A percentile compares a stretch with the other conserved stretches of the same genome.
These are phyloP conservation scores for Sporisorium sorghi DNA, from an alignment of 1,284 basidiomycete species.

Conservation along the genomic window DNA sequence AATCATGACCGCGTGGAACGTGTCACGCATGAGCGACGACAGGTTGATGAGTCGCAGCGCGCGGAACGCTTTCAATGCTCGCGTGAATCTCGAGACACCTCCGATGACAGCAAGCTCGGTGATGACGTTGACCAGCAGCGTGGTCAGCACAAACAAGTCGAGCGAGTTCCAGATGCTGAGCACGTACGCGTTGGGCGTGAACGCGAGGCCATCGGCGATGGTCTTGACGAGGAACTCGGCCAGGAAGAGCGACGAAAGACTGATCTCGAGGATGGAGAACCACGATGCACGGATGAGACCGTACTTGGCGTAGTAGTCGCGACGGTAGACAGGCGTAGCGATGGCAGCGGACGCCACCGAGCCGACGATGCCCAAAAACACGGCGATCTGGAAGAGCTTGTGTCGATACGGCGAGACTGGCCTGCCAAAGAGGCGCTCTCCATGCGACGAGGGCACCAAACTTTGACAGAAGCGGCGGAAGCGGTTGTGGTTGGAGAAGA, in stretches of 20 bases:
- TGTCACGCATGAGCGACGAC: conserved; percentile 78
- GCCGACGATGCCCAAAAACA: conserved; percentile 83
- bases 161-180: conserved; percentile 91
- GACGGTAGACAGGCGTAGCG: conserved; percentile 87
- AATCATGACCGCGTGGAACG: conserved; percentile 90
- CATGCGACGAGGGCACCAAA: conserved; percentile 83
- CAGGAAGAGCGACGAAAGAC: conserved; percentile 81
- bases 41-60: conserved; percentile 88
- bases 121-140: conserved; percentile 83
- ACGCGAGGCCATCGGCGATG: conserved; percentile 85
- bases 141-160: conserved; percentile 86
- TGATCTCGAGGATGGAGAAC: conserved; percentile 86
- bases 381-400: conserved; percentile 79
- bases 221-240: conserved; percentile 90
- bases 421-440: conserved; percentile 77
- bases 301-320: conserved; percentile 76
- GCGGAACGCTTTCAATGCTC: conserved; percentile 88
- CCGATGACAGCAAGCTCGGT: conserved; percentile 83
- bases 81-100: conserved; percentile 80
- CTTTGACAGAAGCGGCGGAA: conserved; percentile 84
- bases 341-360: conserved; percentile 86
- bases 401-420: conserved; percentile 72
- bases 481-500: conserved; percentile 84
- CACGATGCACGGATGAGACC: conserved; percentile 79
- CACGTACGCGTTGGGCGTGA: conserved; percentile 93